Base-by-base conservation (phyloP, 495 filamentous ascomycete genomes). In the Penicillium parvum region DNA sequence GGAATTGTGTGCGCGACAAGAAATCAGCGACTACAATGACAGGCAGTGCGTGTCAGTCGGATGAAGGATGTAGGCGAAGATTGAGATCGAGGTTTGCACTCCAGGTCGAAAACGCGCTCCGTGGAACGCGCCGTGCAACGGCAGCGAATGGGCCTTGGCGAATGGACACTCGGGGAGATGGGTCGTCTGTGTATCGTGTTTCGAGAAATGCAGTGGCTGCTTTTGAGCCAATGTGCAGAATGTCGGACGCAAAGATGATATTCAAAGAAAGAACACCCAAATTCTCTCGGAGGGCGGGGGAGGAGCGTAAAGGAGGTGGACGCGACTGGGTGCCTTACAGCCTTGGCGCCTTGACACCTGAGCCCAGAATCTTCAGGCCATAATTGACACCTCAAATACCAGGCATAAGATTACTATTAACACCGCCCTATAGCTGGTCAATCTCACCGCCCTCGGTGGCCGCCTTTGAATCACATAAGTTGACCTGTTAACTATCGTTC, bases 121-220 rank as follows among this genome's bases (percentile, higher is more conserved):
- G 49, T 57, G 47, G 33, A 57, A 57, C 56, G 53, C 56, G 56
- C 47, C 40, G 53, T 56, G 45, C 45, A 45, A 56, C 45, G 45
- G 44, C 49, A 51, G 49, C 42, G 49, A 47, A 46, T 37, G 26
- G 32, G 23, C 30, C 25, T 17, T 20, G 37, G 30, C 29, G 18
- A 30, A 45, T 45, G 15, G 45, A 37, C 21, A 29, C 11, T 21
- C 22, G 23, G 19, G 21, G 20, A 11, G 23, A 36, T 7, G 18
- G 29, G 12, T 1, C 11, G 21, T 4, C 18, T 5, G 11, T 9
- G n/a, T 35, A 27, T 21, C 12, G 12, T 30, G 15, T 5, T 28
- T 2, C 16, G 12, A 4, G 5, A 19, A 9, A 8, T 20, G 11
- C 23, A 8, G 16, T 18, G 22, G 17, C 20, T 37, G 17, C 20